Percentiles rank a stretch among this genome's conserved stretches.
These are phyloP conservation scores for Citeromyces siamensis DNA, from an alignment of 1,139 yeast genomes.

Conservation along the genomic window DNA sequence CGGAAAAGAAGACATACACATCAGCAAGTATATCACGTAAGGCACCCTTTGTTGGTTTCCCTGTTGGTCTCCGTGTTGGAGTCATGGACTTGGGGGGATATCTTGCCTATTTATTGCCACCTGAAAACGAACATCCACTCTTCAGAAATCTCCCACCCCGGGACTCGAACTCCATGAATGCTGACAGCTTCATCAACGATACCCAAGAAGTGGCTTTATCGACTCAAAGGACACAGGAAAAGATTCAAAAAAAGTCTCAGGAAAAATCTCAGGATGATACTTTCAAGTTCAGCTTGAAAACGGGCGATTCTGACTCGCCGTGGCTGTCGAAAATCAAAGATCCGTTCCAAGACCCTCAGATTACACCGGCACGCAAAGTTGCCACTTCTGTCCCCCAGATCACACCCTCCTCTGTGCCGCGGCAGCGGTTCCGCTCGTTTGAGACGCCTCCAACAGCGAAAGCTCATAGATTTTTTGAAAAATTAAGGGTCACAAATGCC, in stretches of 20 bases:
- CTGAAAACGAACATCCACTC: not conserved
- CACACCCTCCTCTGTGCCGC: conserved; percentile 5
- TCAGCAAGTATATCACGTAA: too few species aligned
- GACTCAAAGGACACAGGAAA: not conserved
- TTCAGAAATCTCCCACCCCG: not conserved
- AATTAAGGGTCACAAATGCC: conserved; percentile 10
- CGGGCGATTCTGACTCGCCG: conserved; percentile 12
- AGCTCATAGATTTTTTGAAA: conserved; percentile 11
- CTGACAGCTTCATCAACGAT: conserved; percentile 2
- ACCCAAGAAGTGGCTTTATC: not conserved
- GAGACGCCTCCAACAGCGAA: conserved; percentile 9
- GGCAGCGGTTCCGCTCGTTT: conserved; percentile 6
- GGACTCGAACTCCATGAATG: conserved; percentile 3
- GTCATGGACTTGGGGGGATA: too few species aligned
- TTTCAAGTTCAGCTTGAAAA: not conserved
- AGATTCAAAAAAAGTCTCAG: not conserved
- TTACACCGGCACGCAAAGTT: conserved; percentile 2
- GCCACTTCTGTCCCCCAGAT: not conserved
- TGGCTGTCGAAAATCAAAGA: conserved; percentile 12
- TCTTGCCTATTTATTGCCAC: too few species aligned
- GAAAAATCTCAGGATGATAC: conserved; percentile 3
- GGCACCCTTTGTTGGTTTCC: too few species aligned
- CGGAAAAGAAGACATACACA: too few species aligned
- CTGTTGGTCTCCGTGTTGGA: too few species aligned
- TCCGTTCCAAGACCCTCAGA: conserved; percentile 16